A percentile compares a stretch with the other conserved stretches of the same genome.
phyloP scores from a whole-genome alignment of 768 basidiomycete species.

The Erythrobasidium yunnanense region DNA sequence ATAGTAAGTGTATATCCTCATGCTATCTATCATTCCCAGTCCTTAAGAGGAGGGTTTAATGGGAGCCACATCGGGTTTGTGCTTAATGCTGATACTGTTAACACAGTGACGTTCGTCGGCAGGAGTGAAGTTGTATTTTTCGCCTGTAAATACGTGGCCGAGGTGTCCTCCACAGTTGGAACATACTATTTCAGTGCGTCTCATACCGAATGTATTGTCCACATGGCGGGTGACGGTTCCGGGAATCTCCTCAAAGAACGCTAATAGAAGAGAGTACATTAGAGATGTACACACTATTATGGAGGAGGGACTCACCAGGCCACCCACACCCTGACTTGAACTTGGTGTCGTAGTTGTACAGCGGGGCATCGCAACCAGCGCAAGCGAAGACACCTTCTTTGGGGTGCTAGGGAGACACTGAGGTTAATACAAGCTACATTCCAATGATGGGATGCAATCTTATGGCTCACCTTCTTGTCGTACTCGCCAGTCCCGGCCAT shows the following conservation, averaged over 20 bases:
- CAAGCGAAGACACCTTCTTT: constrained; percentile 34
- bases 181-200: constrained; percentile 35
- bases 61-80: neutral
- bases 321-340: constrained; percentile 37
- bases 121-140: neutral
- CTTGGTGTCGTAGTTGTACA: constrained; percentile 37
- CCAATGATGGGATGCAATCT: too few relatives aligned
- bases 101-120: constrained; percentile 33
- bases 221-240: constrained; percentile 30
- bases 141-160: constrained; percentile 27
- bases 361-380: constrained; percentile 34
- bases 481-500: constrained; percentile 34
- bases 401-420: too few relatives aligned
- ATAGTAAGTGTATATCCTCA: too few relatives aligned
- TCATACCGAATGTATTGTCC: constrained; percentile 35
- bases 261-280: constrained; percentile 3
- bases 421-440: too few relatives aligned
- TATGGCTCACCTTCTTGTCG: constrained; percentile 27
- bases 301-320: constrained; percentile 27
- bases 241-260: constrained; percentile 37
- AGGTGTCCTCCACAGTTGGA: constrained; percentile 35
- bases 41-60: too few relatives aligned
- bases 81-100: constrained; percentile 31
- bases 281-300: neutral
- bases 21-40: too few relatives aligned